These are phyloP conservation scores for Collybia nuda DNA, from an alignment of 768 basidiomycete species.

Conservation along the genomic window DNA sequence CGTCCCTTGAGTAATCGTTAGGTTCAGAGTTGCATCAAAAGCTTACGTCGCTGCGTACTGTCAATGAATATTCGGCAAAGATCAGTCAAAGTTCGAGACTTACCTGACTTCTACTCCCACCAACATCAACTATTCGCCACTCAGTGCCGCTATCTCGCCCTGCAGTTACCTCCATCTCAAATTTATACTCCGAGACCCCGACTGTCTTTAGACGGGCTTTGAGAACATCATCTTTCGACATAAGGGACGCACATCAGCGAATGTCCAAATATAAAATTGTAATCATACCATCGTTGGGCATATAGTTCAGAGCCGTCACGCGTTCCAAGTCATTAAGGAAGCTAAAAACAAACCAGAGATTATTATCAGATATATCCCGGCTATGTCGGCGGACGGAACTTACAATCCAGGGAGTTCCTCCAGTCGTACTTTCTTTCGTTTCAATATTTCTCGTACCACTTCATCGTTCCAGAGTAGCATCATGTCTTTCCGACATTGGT, in stretches of 20 bases:
- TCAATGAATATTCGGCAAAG: constrained; percentile 8
- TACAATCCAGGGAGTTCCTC: constrained; percentile 79
- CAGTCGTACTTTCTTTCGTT: constrained; percentile 56
- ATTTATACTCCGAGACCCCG: constrained; percentile 79
- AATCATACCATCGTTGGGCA: constrained; percentile 64
- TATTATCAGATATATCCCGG: neutral
- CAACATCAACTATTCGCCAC: constrained; percentile 79
- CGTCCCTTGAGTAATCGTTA: neutral
- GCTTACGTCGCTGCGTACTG: constrained; percentile 33
- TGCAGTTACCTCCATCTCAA: constrained; percentile 65
- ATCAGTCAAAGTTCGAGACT: constrained; percentile 17
- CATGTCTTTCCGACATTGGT: constrained; percentile 65
- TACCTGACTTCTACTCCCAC: constrained; percentile 73
- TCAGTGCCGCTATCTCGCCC: constrained; percentile 59
- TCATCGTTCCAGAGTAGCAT: constrained; percentile 66
- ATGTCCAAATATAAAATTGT: neutral
- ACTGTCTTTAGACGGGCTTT: constrained; percentile 76
- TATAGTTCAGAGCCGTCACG: constrained; percentile 59
- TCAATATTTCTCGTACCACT: constrained; percentile 53
- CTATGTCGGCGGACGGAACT: constrained; percentile 25
- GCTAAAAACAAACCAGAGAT: constrained; percentile 32
- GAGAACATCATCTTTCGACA: constrained; percentile 63
- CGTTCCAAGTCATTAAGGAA: constrained; percentile 71
- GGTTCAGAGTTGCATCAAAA: neutral
- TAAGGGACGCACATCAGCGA: neutral